phyloP scores from a whole-genome alignment of 1,284 basidiomycete species.

The Rhizopogon hawkerae region DNA sequence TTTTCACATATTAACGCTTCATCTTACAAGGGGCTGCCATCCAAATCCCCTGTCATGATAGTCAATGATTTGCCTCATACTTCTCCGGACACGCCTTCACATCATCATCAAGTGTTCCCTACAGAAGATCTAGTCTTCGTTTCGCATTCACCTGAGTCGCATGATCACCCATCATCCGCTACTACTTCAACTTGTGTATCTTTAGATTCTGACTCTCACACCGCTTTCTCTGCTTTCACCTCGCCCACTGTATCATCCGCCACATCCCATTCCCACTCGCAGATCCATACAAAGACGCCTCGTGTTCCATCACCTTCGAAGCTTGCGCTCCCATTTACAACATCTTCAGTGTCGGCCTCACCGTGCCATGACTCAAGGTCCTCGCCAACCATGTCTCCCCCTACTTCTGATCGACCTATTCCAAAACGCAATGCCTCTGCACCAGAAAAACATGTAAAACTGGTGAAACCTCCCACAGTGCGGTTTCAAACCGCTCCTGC shows the following conservation, averaged over 20 bases:
- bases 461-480: neutral
- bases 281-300: neutral
- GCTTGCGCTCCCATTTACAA: neutral
- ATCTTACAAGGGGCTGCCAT: slow-evolving; percentile 12
- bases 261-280: slow-evolving; percentile 6
- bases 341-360: neutral
- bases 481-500: slow-evolving; percentile 4
- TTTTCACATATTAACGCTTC: slow-evolving; percentile 19
- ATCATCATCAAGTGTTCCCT: neutral
- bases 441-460: slow-evolving; percentile 3
- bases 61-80: neutral
- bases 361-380: neutral
- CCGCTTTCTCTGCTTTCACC: slow-evolving; percentile 7
- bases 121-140: neutral
- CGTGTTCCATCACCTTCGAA: neutral
- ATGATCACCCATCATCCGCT: neutral
- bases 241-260: slow-evolving; percentile 11
- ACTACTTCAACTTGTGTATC: slow-evolving; percentile 10
- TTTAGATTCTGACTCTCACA: slow-evolving; percentile 8
- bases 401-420: neutral
- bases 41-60: slow-evolving; percentile 3
- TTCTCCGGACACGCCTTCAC: neutral
- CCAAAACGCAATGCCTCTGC: neutral
- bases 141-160: neutral
- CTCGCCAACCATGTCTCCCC: neutral